Evolutionary conservation across 306 rosid species (phyloP).

Genomic region (Luffa aegyptiaca): DNA sequence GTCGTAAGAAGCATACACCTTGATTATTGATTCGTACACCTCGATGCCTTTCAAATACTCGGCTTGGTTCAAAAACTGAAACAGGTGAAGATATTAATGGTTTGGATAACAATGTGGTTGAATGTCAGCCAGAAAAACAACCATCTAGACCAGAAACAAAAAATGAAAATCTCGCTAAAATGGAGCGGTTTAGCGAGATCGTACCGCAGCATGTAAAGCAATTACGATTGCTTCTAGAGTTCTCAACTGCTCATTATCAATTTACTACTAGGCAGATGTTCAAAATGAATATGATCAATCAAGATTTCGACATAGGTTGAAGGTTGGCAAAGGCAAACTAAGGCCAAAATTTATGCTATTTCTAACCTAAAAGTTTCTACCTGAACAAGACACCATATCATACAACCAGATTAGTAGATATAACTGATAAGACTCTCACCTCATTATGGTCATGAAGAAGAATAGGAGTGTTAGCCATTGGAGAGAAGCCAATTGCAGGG

Average conservation of each 20-base stretch:
- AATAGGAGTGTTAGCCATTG: constrained; percentile 84
- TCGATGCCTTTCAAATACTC: constrained; percentile 80
- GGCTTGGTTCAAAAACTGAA: constrained; percentile 72
- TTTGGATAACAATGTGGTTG: background rate
- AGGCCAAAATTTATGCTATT: background rate
- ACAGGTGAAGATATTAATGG: background rate
- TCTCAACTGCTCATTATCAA: background rate
- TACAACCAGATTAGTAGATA: background rate
- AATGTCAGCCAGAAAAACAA: background rate
- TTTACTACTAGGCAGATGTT: background rate
- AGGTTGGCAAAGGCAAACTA: background rate
- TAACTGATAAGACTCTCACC: constrained; percentile 31
- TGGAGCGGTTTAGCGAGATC: background rate
- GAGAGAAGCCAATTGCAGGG: constrained; percentile 93
- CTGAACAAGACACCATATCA: background rate
- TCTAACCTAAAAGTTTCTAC: background rate
- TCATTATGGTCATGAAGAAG: constrained; percentile 95
- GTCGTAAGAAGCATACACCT: constrained; percentile 50
- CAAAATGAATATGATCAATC: background rate
- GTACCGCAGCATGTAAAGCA: background rate
- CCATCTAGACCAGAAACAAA: background rate
- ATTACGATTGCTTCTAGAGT: background rate
- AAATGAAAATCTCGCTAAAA: background rate
- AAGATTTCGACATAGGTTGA: background rate
- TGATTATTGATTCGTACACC: constrained; percentile 55